Conservation (phyloP, 768 basidiomycete genomes). For the Suillus placidus region DNA sequence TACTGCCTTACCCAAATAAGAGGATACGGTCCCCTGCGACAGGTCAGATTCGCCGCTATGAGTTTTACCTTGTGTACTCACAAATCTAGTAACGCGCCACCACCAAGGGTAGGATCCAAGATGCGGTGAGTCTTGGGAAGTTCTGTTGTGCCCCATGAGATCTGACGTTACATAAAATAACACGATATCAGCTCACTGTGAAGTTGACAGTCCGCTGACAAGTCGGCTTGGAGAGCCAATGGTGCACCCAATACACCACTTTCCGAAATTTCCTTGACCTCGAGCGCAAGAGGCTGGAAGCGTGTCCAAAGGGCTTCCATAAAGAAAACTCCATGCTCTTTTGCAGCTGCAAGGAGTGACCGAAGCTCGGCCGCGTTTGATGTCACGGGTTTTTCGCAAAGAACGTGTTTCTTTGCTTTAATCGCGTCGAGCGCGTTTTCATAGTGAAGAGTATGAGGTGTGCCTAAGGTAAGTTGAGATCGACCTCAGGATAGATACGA, state of each 20-base stretch:
- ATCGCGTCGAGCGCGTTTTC: slow-evolving; percentile 75
- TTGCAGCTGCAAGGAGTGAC: slow-evolving; percentile 73
- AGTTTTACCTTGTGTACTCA: slow-evolving; percentile 38
- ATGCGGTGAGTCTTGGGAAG: slow-evolving; percentile 73
- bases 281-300: slow-evolving; percentile 70
- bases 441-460: slow-evolving; percentile 86
- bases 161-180: not conserved
- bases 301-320: slow-evolving; percentile 94
- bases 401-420: slow-evolving; percentile 79
- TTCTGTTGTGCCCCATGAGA: slow-evolving; percentile 41
- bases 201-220: slow-evolving; percentile 70
- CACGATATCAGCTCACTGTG: slow-evolving; percentile 45
- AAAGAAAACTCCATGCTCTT: slow-evolving; percentile 79
- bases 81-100: slow-evolving; percentile 85
- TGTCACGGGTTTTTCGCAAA: slow-evolving; percentile 90
- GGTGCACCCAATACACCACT: slow-evolving; percentile 68
- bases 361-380: slow-evolving; percentile 74
- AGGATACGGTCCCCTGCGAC: slow-evolving; percentile 76
- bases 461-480: slow-evolving; percentile 47
- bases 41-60: slow-evolving; percentile 10
- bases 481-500: too few relatives aligned
- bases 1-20: slow-evolving; percentile 62
- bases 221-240: slow-evolving; percentile 70
- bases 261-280: slow-evolving; percentile 65
- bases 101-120: slow-evolving; percentile 76